Base-by-base conservation (phyloP, 257 asterid genomes). In the Eucommia ulmoides region DNA sequence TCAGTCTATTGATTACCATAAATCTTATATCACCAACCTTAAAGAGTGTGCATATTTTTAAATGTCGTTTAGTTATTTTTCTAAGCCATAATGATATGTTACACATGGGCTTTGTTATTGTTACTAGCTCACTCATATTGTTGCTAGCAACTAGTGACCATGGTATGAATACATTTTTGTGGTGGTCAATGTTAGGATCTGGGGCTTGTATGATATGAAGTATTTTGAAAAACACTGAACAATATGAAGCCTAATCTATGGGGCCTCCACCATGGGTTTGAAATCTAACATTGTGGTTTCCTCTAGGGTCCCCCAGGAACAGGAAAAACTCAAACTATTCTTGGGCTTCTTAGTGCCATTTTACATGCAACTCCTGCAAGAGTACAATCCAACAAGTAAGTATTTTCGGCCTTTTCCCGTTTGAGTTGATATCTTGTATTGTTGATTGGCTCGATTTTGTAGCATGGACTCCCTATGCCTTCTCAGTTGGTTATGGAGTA, bases 221-320 rank as follows among this genome's bases (percentile, higher is more conserved):
- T n/a, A n/a, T n/a, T n/a, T n/a, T n/a, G n/a, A n/a, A n/a, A n/a
- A n/a, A n/a, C n/a, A n/a, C n/a, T n/a, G n/a, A n/a, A n/a, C n/a
- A n/a, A n/a, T n/a, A n/a, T n/a, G n/a, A n/a, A n/a, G n/a, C n/a
- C n/a, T n/a, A n/a, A n/a, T n/a, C n/a, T n/a, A n/a, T n/a, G n/a
- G n/a, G n/a, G n/a, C n/a, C n/a, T n/a, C n/a, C n/a, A n/a, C n/a
- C n/a, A n/a, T n/a, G n/a, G n/a, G n/a, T n/a, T n/a, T n/a, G n/a
- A 16, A 42, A 45, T 60, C 61, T 77, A 71, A 78, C 63, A 22
- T 22, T 45, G 45, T 55, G 44, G 54, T 57, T 72, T 49, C 66
- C 70, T 75, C 29, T 72, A 91, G 96, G 98, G 96, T 0, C 98
- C 98, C 61, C 96, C 98, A 53, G 98, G 98, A 49, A 91, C 95